Conservation (phyloP, 1,284 basidiomycete genomes). For the Hymenochaete sp. region DNA sequence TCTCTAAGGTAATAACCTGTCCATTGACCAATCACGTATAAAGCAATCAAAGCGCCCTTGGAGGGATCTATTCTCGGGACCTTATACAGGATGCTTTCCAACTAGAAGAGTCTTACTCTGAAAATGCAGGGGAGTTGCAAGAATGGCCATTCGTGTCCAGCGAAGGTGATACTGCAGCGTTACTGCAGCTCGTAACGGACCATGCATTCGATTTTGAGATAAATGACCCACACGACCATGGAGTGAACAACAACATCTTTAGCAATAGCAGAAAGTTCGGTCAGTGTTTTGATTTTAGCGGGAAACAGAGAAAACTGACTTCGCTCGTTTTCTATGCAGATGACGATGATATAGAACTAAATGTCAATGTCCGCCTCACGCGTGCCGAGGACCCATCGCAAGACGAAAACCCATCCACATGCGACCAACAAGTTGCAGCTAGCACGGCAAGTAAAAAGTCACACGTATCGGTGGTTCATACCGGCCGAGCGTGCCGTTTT, state of each 20-base stretch:
- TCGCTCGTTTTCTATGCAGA: slow-evolving; percentile 36
- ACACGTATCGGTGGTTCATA: slow-evolving; percentile 42
- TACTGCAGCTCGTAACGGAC: slow-evolving; percentile 64
- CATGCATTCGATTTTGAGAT: slow-evolving; percentile 63
- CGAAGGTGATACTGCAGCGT: slow-evolving; percentile 66
- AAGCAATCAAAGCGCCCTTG: slow-evolving; percentile 60
- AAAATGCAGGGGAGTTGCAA: slow-evolving; percentile 43
- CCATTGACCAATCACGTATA: slow-evolving; percentile 17
- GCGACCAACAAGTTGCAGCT: slow-evolving; percentile 19
- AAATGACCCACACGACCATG: slow-evolving; percentile 51
- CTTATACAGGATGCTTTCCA: slow-evolving; percentile 60
- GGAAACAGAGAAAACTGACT: not conserved
- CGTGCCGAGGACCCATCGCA: not conserved
- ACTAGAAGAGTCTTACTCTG: slow-evolving; percentile 46
- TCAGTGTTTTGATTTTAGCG: slow-evolving; percentile 23
- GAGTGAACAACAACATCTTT: slow-evolving; percentile 47
- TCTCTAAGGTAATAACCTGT: slow-evolving; percentile 12
- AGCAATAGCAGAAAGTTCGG: slow-evolving; percentile 84
- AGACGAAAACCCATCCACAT: too few species aligned
- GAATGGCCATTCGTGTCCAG: slow-evolving; percentile 65
- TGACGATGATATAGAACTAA: slow-evolving; percentile 67
- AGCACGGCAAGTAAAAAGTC: too few species aligned
- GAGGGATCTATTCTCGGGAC: slow-evolving; percentile 55
- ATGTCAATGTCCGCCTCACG: slow-evolving; percentile 2
- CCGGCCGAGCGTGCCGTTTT: slow-evolving; percentile 43